These are phyloP conservation scores for Tylopilus sp. DNA, from an alignment of 768 basidiomycete genomes.

Conservation along the genomic window DNA sequence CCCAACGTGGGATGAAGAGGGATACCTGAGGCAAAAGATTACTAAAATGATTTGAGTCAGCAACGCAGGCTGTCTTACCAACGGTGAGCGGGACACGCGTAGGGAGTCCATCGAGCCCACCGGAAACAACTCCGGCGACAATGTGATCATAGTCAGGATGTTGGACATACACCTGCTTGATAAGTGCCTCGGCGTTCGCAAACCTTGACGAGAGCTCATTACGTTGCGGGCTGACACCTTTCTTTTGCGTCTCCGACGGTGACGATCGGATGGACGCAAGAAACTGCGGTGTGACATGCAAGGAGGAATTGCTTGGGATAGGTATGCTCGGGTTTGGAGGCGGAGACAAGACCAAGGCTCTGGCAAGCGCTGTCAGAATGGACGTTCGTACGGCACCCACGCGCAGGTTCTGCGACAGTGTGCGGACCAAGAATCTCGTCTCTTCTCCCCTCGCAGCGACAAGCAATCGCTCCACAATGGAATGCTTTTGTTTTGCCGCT, in stretches of 20 bases:
- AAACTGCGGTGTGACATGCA: slow-evolving; percentile 25
- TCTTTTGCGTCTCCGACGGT: slow-evolving; percentile 28
- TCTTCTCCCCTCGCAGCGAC: slow-evolving; percentile 86
- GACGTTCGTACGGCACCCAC: slow-evolving; percentile 88
- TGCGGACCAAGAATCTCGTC: slow-evolving; percentile 76
- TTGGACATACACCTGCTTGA: slow-evolving; percentile 72
- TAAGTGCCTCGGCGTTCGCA: slow-evolving; percentile 53
- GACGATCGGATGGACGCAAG: slow-evolving; percentile 18
- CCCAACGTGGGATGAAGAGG: slow-evolving; percentile 87
- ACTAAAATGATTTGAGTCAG: slow-evolving; percentile 7
- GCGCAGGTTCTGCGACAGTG: slow-evolving; percentile 68
- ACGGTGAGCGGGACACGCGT: slow-evolving; percentile 63
- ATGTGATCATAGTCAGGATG: slow-evolving; percentile 80
- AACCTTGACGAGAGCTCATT: slow-evolving; percentile 43
- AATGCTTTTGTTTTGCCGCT: slow-evolving; percentile 71
- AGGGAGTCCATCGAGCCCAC: slow-evolving; percentile 57
- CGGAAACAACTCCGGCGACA: slow-evolving; percentile 52
- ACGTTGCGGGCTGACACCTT: slow-evolving; percentile 26
- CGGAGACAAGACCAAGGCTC: slow-evolving; percentile 67
- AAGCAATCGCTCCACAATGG: slow-evolving; percentile 76
- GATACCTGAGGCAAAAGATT: slow-evolving; percentile 47
- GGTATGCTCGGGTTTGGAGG: slow-evolving; percentile 27
- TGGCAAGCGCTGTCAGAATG: slow-evolving; percentile 74
- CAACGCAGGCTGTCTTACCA: slow-evolving; percentile 43
- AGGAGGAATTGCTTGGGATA: slow-evolving; percentile 21